phyloP scores from a whole-genome alignment of 2,329 filamentous ascomycete genomes.

The Aspergillus sp. region DNA sequence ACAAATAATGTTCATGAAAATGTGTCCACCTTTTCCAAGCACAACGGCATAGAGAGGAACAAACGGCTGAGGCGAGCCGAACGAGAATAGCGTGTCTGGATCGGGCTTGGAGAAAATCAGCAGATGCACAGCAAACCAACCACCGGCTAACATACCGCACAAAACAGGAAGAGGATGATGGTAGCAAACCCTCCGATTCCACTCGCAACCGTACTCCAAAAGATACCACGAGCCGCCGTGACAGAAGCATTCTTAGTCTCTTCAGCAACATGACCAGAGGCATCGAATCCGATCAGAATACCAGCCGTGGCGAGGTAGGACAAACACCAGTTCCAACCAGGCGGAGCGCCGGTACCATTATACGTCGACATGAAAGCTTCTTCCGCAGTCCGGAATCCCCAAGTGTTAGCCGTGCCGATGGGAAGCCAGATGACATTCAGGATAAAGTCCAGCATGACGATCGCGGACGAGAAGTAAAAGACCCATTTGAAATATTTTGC shows the following conservation, averaged over 20 bases:
- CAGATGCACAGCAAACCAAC: not conserved
- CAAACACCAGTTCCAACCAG: conserved; percentile 60
- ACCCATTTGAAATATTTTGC: conserved; percentile 42
- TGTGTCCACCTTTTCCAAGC: conserved; percentile 52
- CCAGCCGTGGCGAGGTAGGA: conserved; percentile 58
- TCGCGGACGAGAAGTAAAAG: conserved; percentile 20
- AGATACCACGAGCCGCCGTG: conserved; percentile 55
- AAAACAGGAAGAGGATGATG: conserved; percentile 58
- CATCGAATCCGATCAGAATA: conserved; percentile 58
- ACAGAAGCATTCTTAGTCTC: conserved; percentile 52
- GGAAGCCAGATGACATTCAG: conserved; percentile 60
- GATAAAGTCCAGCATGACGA: conserved; percentile 55
- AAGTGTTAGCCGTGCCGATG: conserved; percentile 51
- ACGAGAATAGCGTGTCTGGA: conserved; percentile 49
- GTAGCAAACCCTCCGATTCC: conserved; percentile 52
- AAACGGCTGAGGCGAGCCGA: conserved; percentile 54
- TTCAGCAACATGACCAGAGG: conserved; percentile 57
- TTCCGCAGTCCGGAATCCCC: conserved; percentile 55
- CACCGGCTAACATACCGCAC: conserved; percentile 36
- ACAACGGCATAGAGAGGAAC: conserved; percentile 55
- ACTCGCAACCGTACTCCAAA: conserved; percentile 56
- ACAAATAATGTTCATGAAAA: conserved; percentile 60
- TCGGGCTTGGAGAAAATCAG: conserved; percentile 34
- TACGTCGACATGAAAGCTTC: conserved; percentile 59
- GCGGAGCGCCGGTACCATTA: conserved; percentile 52